Evolutionary conservation across 306 rosid species (phyloP), one percentile per base, ranked within the genome.

Genomic region (Cicer cuneatum): DNA sequence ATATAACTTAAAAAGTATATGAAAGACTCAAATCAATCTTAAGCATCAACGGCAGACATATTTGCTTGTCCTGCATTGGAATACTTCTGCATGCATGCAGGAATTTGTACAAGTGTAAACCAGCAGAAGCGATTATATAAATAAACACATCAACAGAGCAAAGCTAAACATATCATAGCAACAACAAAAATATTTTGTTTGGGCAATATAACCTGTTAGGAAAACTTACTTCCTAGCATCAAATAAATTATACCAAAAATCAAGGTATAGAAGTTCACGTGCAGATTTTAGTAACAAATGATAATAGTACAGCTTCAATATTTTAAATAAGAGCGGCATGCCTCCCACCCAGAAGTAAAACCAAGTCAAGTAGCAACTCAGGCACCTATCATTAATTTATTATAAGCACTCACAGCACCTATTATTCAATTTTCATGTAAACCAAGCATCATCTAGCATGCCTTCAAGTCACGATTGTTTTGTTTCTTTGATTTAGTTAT

Each of bases 401-500:
- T 39, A 45, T 18, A 45, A 68, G 24, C 41, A 67, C 58, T 54
- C 48, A 66, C 57, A 54, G 15, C 39, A 39, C 38, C 69, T 40
- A 4, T 41, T 14, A n/a, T 10, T 29, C 29, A 45, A 2, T 21
- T 33, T 53, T 9, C 16, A 41, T 12, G 42, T 13, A 70, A 77
- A 42, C 48, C 41, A 71, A 42, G 21, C 6, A 61, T 49, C 69
- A 52, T 72, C n/a, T 33, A 58, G 46, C 52, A 63, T 19, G 10
- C 14, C 54, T 63, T 45, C 43, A 68, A 33, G 18, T 53, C 75
- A 64, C 6, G 24, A 13, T 45, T 37, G 64, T 49, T 77, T 45
- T 37, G 64, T 49, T 77, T 77, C 76, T 41, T 37, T 42, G 64
- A 42, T 69, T 42, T 37, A 72, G 16, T 56, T 14, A 46, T 7